These are phyloP conservation scores for Lentinula sp. DNA, from an alignment of 768 basidiomycete species.

Conservation along the genomic window DNA sequence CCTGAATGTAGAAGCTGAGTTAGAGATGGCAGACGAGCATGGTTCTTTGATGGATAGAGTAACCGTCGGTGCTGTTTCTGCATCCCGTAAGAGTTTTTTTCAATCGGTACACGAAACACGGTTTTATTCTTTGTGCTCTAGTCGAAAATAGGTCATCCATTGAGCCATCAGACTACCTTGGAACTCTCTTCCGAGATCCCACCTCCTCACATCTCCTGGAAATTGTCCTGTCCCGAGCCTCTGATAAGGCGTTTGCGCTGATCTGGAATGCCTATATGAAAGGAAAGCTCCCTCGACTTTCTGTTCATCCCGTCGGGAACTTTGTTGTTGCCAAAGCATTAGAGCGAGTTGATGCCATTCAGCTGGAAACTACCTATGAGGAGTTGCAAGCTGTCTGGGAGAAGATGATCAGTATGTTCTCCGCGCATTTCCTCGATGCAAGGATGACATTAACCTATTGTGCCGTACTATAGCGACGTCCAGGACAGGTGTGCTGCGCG, in stretches of 20 bases:
- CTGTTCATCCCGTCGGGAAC: constrained; percentile 88
- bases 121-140: constrained; percentile 15
- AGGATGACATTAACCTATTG: not conserved
- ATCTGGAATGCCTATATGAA: constrained; percentile 79
- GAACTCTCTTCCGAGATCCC: constrained; percentile 75
- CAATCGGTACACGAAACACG: not conserved
- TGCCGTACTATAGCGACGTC: constrained; percentile 17
- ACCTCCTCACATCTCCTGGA: constrained; percentile 92
- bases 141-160: constrained; percentile 29
- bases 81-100: constrained; percentile 42
- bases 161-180: constrained; percentile 71
- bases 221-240: constrained; percentile 59
- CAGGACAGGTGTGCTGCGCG: constrained; percentile 73
- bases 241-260: constrained; percentile 50
- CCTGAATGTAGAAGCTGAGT: constrained; percentile 75
- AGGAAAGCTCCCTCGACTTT: constrained; percentile 65
- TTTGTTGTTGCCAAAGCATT: constrained; percentile 85
- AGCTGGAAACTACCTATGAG: constrained; percentile 47
- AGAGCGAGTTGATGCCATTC: constrained; percentile 48
- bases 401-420: constrained; percentile 61
- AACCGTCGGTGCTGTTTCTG: constrained; percentile 67
- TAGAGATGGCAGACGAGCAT: constrained; percentile 46
- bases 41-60: constrained; percentile 80
- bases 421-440: not conserved
- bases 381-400: constrained; percentile 56